These are phyloP conservation scores for Ampelocalamus luodianensis DNA, from an alignment of 176 grass and related monocot genomes.

Conservation along the genomic window DNA sequence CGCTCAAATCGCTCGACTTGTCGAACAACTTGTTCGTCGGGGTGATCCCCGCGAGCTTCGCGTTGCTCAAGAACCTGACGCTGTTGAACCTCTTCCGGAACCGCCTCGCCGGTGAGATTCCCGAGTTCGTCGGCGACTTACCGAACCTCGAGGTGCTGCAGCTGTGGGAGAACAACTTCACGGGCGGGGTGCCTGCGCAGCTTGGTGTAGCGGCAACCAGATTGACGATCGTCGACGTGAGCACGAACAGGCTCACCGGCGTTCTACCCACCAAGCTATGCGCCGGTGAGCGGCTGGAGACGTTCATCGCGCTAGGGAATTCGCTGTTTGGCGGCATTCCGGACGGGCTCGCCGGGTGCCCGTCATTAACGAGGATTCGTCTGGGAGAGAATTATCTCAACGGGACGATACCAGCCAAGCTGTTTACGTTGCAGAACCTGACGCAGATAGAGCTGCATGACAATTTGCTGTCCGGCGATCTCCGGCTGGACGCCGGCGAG, in stretches of 20 bases:
- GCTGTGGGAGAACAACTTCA: conserved; percentile 98
- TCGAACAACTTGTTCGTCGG: conserved; percentile 84
- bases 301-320: conserved; percentile 81
- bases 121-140: conserved; percentile 69
- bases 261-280: conserved; percentile 68
- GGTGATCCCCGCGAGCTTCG: conserved; percentile 73
- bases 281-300: conserved; percentile 64
- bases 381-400: conserved; percentile 88
- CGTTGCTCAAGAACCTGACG: conserved; percentile 65
- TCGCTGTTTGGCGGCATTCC: conserved; percentile 83
- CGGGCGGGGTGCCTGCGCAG: conserved; percentile 60
- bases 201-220: conserved; percentile 62
- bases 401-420: conserved; percentile 64
- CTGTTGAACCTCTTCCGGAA: conserved; percentile 91
- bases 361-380: conserved; percentile 66
- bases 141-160: conserved; percentile 90
- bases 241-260: conserved; percentile 81
- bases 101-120: conserved; percentile 72
- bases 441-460: conserved; percentile 91
- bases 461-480: conserved; percentile 70
- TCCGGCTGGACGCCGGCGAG: conserved; percentile 52
- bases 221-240: conserved; percentile 74
- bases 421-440: conserved; percentile 76
- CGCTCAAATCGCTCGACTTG: conserved; percentile 87
- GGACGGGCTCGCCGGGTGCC: conserved; percentile 55